Conservation (phyloP, 768 basidiomycete species). For the Exidia glandulosa region DNA sequence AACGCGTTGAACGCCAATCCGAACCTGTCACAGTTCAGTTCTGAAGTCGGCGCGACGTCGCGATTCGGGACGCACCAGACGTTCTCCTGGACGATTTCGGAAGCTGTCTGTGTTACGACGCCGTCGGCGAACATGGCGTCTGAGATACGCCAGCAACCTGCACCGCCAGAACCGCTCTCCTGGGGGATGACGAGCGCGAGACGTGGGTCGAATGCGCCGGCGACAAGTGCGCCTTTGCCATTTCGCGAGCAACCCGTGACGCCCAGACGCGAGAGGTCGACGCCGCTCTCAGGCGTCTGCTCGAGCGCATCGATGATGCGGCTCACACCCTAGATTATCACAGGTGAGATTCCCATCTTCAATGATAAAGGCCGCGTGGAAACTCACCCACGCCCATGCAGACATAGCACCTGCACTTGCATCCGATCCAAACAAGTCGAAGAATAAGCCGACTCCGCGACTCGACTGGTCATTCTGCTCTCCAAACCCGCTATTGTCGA, state of each 20-base stretch:
- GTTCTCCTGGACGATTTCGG: conserved; percentile 11
- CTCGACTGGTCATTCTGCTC: conserved; percentile 4
- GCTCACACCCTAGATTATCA: conserved; percentile 5
- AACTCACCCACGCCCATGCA: conserved; percentile 22
- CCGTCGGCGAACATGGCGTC: conserved; percentile 6
- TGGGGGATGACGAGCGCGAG: conserved; percentile 12
- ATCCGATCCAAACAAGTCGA: conserved; percentile 4
- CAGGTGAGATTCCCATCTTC: neutral
- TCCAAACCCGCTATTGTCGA: conserved; percentile 4
- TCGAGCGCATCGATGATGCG: conserved; percentile 12
- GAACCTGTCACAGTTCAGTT: too few species aligned
- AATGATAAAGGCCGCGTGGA: neutral
- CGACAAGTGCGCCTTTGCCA: conserved; percentile 12
- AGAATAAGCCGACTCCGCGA: conserved; percentile 6
- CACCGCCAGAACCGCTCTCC: conserved; percentile 11
- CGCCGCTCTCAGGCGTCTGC: neutral
- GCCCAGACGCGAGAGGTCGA: conserved; percentile 8
- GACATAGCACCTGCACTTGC: conserved; percentile 6
- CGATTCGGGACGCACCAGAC: conserved; percentile 12
- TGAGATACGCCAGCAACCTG: conserved; percentile 11
- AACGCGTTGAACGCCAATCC: conserved; percentile 6
- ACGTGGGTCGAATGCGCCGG: conserved; percentile 11
- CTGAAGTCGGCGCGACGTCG: too few species aligned
- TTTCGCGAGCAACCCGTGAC: conserved; percentile 12
- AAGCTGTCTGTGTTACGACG: conserved; percentile 8